Base-by-base conservation (phyloP, 176 grass and related monocot genomes). In the Cocos nucifera region DNA sequence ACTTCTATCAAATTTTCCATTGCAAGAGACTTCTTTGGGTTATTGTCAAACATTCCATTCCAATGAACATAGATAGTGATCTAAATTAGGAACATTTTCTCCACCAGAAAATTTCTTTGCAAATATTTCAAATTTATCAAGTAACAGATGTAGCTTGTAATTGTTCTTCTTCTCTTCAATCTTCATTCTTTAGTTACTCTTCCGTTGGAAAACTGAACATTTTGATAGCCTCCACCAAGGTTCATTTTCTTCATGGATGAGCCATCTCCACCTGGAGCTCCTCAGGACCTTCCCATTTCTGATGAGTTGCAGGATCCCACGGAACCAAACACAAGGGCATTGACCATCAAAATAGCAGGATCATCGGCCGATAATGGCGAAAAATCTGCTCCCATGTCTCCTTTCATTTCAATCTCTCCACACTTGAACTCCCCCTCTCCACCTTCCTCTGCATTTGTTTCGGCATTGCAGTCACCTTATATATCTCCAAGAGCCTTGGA, bases 401-500 rank as follows among this genome's bases (percentile, higher is more conserved):
- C 88, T 59, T 81, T 82, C 39, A 92, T 98, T 67, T 98, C 88
- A 61, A 72, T 86, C 64, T 80, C 94, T 29, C 85, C 94, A 22
- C 78, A 88, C 79, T 79, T 98, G 61, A 88, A 98, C 73, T 98
- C 94, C 59, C 88, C 88, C 57, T 98, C 84, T 21, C 94, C 94
- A 15, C 94, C 94, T 29, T 88, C 81, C 5, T 98, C 94, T 7
- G 94, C 94, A 3, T 98, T 98, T 65, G 88, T 98, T 24, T 98
- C 88, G 24, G 94, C 94, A 55, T 69, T 98, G 22, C 94, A 98
- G 63, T 98, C 94, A 21, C 94, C 94, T 22, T 98, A 98, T 76
- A 98, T 98, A 62, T 98, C 94, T 1, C 94, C 94, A 4, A 74
- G 94, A 56, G 73, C 70, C 18, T 32, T 85, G 12, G 84, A 92